Evolutionary conservation across 768 basidiomycete species (phyloP), one percentile per base, ranked within the genome.

Genomic region (Leucocoprinus birnbaumii): DNA sequence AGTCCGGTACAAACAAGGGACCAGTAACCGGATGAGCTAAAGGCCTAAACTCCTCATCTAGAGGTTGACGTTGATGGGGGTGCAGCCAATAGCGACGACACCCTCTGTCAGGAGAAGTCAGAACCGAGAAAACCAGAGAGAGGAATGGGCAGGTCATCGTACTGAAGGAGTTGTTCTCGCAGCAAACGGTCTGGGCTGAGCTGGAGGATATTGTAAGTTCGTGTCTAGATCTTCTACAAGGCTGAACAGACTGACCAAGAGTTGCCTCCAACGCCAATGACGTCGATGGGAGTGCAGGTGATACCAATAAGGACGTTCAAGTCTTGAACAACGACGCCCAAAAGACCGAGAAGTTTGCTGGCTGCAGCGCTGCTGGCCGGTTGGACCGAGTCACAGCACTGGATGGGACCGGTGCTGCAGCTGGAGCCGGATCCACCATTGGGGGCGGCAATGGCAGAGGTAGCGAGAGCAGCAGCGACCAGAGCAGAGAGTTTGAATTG

Each of bases 371-470:
- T 24, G n/a, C 56, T 40, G 19, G 58, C 65, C 3, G 16, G n/a
- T 51, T 65, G 51, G 40, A 31, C 31, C 6, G 31, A 5, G 31
- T 31, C 11, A 11, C 31, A 31, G 31, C 31, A 31, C 31, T 31
- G 31, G 11, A 31, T 11, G 11, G 31, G 31, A 11, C 31, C 31
- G 11, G 31, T 31, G 31, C 31, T 31, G 68, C 61, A 31, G n/a
- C n/a, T n/a, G 5, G 60, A 63, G 56, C 70, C 61, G 61, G n/a
- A n/a, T n/a, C 69, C 69, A 69, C 46, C 68, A 68, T 59, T 59
- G 59, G 60, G 65, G 66, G 50, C 59, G 58, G 64, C 55, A 51
- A 60, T 58, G 27, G 61, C 62, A 62, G 66, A 59, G 56, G 58
- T 55, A 18, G 59, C 60, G 49, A 66, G 57, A 35, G 63, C 59